Percentiles rank a stretch among this genome's conserved stretches.
phyloP scores from a whole-genome alignment of 306 rosid genomes.

The Crotalaria pallida region DNA sequence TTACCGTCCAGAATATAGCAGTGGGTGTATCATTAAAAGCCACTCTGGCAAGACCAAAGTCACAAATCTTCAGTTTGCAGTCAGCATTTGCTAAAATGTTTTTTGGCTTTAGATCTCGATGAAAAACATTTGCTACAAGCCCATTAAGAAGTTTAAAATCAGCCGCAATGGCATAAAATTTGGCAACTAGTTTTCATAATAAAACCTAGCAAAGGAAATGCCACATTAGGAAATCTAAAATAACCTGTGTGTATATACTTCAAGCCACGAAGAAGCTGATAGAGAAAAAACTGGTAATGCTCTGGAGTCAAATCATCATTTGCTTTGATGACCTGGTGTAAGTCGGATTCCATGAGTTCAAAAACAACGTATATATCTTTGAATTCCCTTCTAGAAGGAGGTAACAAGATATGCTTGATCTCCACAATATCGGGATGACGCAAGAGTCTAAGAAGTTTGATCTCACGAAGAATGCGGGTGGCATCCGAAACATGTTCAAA shows the following conservation, averaged over 20 bases:
- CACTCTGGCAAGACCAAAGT: slow-evolving; percentile 99
- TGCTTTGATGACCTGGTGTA: slow-evolving; percentile 99
- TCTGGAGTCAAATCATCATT: slow-evolving; percentile 98
- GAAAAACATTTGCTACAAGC: slow-evolving; percentile 92
- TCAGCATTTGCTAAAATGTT: slow-evolving; percentile 98
- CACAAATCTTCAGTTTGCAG: slow-evolving; percentile 98
- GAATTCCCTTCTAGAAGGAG: slow-evolving; percentile 99
- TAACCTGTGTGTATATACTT: slow-evolving; percentile 97
- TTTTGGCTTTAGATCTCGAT: slow-evolving; percentile 96
- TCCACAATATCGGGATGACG: slow-evolving; percentile 98
- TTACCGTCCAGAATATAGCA: slow-evolving; percentile 98
- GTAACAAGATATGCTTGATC: slow-evolving; percentile 94
- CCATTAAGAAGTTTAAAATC: slow-evolving; percentile 31
- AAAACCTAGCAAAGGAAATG: slow-evolving; percentile 8
- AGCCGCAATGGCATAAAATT: slow-evolving; percentile 17
- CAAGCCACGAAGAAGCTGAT: slow-evolving; percentile 98
- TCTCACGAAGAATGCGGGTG: slow-evolving; percentile 98
- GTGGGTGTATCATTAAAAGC: slow-evolving; percentile 98
- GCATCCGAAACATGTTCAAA: slow-evolving; percentile 99
- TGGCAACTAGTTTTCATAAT: background rate
- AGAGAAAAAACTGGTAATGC: slow-evolving; percentile 97
- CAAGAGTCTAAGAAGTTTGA: slow-evolving; percentile 91
- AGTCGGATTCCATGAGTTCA: slow-evolving; percentile 99
- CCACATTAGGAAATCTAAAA: background rate
- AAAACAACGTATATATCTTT: slow-evolving; percentile 97